A percentile compares a stretch with the other conserved stretches of the same genome.
These are phyloP conservation scores for Iberis pinnata DNA, from an alignment of 345 rosid species.

Conservation along the genomic window DNA sequence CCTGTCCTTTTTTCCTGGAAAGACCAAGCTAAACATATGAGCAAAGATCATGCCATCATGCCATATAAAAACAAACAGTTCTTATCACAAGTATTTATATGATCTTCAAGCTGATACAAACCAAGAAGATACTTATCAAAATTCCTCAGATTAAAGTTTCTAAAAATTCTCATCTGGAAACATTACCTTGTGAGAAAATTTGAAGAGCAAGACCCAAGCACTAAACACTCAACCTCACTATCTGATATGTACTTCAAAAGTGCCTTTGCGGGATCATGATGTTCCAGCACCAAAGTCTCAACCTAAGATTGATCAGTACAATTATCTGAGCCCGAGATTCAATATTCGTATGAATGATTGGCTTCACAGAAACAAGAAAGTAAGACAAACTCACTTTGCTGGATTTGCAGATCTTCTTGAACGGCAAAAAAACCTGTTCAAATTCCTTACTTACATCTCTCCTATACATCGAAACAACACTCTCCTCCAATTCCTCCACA, in stretches of 20 bases:
- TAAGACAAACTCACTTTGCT: slow-evolving; percentile 36
- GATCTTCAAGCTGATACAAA: slow-evolving; percentile 3
- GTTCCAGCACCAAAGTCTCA: slow-evolving; percentile 65
- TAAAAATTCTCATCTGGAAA: not conserved
- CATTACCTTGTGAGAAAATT: slow-evolving; percentile 53
- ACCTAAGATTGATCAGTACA: slow-evolving; percentile 34
- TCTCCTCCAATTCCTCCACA: slow-evolving; percentile 55
- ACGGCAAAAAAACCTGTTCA: slow-evolving; percentile 48
- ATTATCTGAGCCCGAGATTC: not conserved
- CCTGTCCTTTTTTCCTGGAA: slow-evolving; percentile 50
- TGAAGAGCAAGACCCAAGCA: slow-evolving; percentile 61
- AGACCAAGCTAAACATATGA: not conserved
- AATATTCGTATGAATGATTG: not conserved
- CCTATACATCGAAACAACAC: slow-evolving; percentile 54
- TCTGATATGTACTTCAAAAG: slow-evolving; percentile 46
- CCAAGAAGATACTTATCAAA: not conserved
- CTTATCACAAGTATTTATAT: not conserved
- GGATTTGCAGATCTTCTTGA: slow-evolving; percentile 43
- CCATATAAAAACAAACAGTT: too few relatives aligned
- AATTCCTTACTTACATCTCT: slow-evolving; percentile 45
- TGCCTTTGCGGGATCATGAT: slow-evolving; percentile 56
- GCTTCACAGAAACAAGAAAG: not conserved
- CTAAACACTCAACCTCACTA: slow-evolving; percentile 46
- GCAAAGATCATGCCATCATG: too few relatives aligned
- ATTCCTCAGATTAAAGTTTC: not conserved